Evolutionary conservation across 129 eudicot species (phyloP), one percentile per base, ranked within the genome.

Genomic region (Centella asiatica): DNA sequence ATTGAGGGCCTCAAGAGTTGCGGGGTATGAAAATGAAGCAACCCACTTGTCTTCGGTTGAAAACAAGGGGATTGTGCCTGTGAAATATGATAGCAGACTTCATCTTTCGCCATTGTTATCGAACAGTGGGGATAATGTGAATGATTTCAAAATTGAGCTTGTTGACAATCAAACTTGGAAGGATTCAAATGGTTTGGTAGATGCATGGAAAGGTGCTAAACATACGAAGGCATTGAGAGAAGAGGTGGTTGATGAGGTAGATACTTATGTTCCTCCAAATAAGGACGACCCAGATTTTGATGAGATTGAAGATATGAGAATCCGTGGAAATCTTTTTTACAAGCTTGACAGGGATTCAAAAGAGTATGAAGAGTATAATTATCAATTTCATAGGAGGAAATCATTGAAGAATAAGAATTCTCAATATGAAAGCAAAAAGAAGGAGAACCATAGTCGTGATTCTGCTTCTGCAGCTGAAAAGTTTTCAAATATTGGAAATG

Each of bases 301-400:
- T 60, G 94, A 81, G 40, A 75, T 90, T 57, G 97, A 83, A 71
- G 95, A 90, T 67, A 54, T 90, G 95, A 86, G 97, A 57, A 52
- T 90, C 36, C 81, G 80, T 1, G 90, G 95, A 34, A 81, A 57
- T 27, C 71, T 90, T 68, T 90, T 84, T 55, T 90, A 83, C 69
- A 90, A 87, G 80, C 78, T 90, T 56, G 97, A 90, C 42, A 70
- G 64, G 67, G 72, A 72, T 63, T 90, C 97, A 0, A 86, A 74
- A 57, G 97, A 90, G 77, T 90, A 79, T 46, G 87, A 90, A 60
- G 95, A 90, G 64, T 79, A 86, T 67, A 77, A 63, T 44, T 82
- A 65, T 63, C 94, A 90, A 69, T 86, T 83, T 64, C 95, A 81
- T 45, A 18, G 80, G 44, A 75, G 75, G 65, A 90, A 81, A 66